Evolutionary conservation across 176 grass and related monocot genomes (phyloP).

Genomic region (Carex littledalei): DNA sequence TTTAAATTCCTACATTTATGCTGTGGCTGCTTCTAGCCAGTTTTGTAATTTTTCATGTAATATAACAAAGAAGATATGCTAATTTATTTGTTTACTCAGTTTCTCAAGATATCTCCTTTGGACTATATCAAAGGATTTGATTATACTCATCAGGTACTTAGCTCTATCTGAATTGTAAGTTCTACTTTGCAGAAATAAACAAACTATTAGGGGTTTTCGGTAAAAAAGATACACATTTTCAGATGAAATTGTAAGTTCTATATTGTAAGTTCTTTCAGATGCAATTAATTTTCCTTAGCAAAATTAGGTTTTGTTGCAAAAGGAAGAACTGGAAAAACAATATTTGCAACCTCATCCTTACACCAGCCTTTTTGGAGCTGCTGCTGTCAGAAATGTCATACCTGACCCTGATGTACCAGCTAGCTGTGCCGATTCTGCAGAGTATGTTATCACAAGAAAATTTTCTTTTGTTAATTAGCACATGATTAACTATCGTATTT

Average conservation of each 20-base stretch:
- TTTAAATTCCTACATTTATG: not conserved
- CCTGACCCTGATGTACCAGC: constrained; percentile 66
- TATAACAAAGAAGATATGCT: not conserved
- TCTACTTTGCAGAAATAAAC: not conserved
- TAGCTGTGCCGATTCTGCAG: constrained; percentile 45
- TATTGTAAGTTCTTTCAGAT: constrained; percentile 3
- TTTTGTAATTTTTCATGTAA: not conserved
- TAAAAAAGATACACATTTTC: not conserved
- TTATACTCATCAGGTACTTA: constrained; percentile 61
- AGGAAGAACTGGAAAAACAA: constrained; percentile 59
- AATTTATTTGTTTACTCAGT: constrained; percentile 31
- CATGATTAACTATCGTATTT: not conserved
- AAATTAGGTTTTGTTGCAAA: constrained; percentile 58
- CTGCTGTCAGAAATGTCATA: constrained; percentile 71
- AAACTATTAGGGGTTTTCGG: not conserved
- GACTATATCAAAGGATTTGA: constrained; percentile 68
- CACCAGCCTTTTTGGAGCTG: constrained; percentile 42
- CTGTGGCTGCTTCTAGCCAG: not conserved
- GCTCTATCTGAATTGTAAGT: constrained; percentile 4
- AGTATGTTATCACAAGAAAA: constrained; percentile 44
- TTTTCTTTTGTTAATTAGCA: constrained; percentile 16
- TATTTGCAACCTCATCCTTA: constrained; percentile 23
- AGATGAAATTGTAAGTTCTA: constrained; percentile 7
- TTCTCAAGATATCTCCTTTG: constrained; percentile 56
- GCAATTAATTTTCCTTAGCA: not conserved